phyloP scores from a whole-genome alignment of 1,284 basidiomycete genomes.

The Ganoderma boninense region DNA sequence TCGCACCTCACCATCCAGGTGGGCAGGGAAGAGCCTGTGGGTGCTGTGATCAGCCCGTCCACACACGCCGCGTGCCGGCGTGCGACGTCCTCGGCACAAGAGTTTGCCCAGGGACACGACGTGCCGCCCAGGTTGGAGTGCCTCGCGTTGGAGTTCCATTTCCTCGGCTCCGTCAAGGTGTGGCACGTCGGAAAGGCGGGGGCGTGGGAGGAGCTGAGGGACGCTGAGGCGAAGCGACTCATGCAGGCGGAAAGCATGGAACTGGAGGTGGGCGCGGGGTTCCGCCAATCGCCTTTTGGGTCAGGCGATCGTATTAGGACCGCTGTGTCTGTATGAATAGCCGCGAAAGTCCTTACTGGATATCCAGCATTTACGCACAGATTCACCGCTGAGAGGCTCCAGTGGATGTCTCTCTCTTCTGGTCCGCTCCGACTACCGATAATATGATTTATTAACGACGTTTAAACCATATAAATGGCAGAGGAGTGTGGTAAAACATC shows the following conservation, averaged over 20 bases:
- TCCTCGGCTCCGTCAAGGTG: background rate
- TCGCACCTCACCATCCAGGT: conserved; percentile 1
- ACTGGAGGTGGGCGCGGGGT: background rate
- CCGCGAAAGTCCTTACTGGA: too few relatives aligned
- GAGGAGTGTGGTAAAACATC: too few relatives aligned
- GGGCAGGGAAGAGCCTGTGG: background rate
- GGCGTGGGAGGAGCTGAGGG: background rate
- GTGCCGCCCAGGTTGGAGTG: background rate
- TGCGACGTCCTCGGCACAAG: background rate
- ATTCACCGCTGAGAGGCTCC: too few relatives aligned
- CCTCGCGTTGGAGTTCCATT: background rate
- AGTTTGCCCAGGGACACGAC: background rate
- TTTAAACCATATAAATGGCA: too few relatives aligned
- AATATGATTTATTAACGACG: too few relatives aligned
- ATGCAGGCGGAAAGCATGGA: background rate
- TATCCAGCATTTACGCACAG: background rate
- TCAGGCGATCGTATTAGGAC: background rate
- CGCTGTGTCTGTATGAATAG: background rate
- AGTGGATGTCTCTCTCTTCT: too few relatives aligned
- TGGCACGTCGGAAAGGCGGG: background rate
- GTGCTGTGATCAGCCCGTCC: background rate
- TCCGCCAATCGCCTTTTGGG: background rate
- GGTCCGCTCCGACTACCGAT: too few relatives aligned
- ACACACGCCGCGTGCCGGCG: background rate
- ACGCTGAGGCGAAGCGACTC: background rate